Conservation (phyloP, 2,329 filamentous ascomycete species). For the Geosmithia putterillii region DNA sequence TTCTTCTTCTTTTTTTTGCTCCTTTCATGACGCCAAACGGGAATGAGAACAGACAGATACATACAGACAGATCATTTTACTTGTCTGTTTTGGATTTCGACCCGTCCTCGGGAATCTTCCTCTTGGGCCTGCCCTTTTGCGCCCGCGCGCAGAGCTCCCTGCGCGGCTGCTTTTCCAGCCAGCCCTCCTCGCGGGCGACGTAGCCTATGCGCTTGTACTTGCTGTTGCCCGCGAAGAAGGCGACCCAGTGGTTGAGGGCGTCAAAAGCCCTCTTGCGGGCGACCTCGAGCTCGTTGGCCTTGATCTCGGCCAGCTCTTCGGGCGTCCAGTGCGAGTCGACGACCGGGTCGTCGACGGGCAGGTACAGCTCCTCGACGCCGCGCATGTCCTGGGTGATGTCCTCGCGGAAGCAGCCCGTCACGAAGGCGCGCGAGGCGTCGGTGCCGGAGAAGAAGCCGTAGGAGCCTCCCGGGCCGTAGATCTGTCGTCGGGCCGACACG, state of each 20-base stretch:
- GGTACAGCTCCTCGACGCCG: constrained; percentile 77
- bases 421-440: constrained; percentile 78
- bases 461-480: constrained; percentile 74
- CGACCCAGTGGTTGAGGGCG: constrained; percentile 67
- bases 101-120: constrained; percentile 21
- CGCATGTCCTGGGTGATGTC: constrained; percentile 76
- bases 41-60: too few relatives aligned
- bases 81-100: not conserved
- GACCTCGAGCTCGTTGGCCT: constrained; percentile 49
- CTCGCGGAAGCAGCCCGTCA: constrained; percentile 84
- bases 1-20: too few relatives aligned
- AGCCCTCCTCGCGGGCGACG: constrained; percentile 49
- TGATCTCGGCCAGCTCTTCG: constrained; percentile 37
- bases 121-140: constrained; percentile 40
- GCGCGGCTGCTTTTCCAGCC: constrained; percentile 48
- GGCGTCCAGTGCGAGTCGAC: constrained; percentile 47
- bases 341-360: constrained; percentile 49
- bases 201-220: constrained; percentile 75
- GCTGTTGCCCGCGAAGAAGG: constrained; percentile 67
- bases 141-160: constrained; percentile 61
- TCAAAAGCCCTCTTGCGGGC: constrained; percentile 55
- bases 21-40: too few relatives aligned
- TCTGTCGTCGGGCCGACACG: constrained; percentile 53
- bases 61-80: too few relatives aligned
- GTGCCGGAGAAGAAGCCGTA: constrained; percentile 80